phyloP scores from a whole-genome alignment of 306 rosid genomes.

The Fragaria vesca region DNA sequence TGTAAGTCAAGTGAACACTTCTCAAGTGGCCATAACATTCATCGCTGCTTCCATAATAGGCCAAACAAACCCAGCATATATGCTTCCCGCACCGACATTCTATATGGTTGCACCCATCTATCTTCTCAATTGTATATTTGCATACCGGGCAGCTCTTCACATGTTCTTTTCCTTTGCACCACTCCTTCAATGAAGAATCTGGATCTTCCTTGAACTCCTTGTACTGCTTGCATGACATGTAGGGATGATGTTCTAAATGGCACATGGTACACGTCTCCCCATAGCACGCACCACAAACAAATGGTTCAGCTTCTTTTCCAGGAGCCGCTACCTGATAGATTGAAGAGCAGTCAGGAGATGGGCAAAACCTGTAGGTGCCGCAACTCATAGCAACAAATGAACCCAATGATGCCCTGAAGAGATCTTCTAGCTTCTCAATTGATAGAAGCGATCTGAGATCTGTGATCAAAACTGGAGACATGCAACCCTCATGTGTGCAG shows the following conservation, averaged over 20 bases:
- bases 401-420: slow-evolving; percentile 81
- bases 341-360: slow-evolving; percentile 90
- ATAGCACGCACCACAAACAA: slow-evolving; percentile 82
- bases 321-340: slow-evolving; percentile 65
- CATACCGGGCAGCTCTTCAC: slow-evolving; percentile 76
- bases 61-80: slow-evolving; percentile 92
- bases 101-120: slow-evolving; percentile 88
- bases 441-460: slow-evolving; percentile 61
- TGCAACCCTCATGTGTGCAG: slow-evolving; percentile 57
- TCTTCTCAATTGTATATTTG: slow-evolving; percentile 70
- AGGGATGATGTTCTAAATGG: slow-evolving; percentile 87
- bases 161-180: slow-evolving; percentile 76
- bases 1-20: slow-evolving; percentile 50
- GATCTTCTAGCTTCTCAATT: slow-evolving; percentile 73
- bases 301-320: slow-evolving; percentile 48
- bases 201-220: slow-evolving; percentile 80
- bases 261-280: slow-evolving; percentile 80
- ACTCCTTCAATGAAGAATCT: slow-evolving; percentile 67
- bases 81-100: slow-evolving; percentile 87
- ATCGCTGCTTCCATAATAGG: slow-evolving; percentile 45
- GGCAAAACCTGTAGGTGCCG: slow-evolving; percentile 75
- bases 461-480: slow-evolving; percentile 45
- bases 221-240: slow-evolving; percentile 69
- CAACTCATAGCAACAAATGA: slow-evolving; percentile 62
- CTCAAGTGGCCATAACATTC: slow-evolving; percentile 80